A percentile compares a stretch with the other conserved stretches of the same genome.
phyloP scores from a whole-genome alignment of 2,329 filamentous ascomycete genomes.

The Cercospora citrullina region DNA sequence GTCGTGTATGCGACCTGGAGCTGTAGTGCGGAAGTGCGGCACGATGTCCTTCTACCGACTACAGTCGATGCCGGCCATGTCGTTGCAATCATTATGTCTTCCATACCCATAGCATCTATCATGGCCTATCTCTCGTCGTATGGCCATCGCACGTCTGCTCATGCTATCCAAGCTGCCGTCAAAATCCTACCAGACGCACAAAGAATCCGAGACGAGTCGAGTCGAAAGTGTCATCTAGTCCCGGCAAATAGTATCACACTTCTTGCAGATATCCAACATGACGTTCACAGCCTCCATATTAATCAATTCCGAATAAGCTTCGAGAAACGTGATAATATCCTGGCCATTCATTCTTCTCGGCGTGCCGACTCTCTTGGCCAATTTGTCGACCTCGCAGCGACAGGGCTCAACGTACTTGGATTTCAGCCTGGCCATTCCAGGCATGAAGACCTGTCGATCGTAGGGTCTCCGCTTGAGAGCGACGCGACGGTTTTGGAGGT shows the following conservation, averaged over 20 bases:
- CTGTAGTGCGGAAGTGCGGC: not conserved
- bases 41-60: not conserved
- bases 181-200: not conserved
- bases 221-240: not conserved
- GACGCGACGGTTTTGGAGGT: not conserved
- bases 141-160: not conserved
- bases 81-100: not conserved
- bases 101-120: not conserved
- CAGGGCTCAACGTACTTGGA: conserved; percentile 11
- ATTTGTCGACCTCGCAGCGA: conserved; percentile 1
- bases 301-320: conserved; percentile 3
- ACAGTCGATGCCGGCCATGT: not conserved
- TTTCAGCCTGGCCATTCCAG: not conserved
- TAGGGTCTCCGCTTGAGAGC: not conserved
- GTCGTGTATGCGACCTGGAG: not conserved
- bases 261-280: conserved; percentile 13
- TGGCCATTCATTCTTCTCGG: not conserved
- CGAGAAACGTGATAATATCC: conserved; percentile 7
- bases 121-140: not conserved
- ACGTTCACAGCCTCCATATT: conserved; percentile 3
- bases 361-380: not conserved
- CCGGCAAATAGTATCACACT: conserved; percentile 10
- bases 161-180: not conserved
- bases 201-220: not conserved
- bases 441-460: not conserved